A percentile compares a stretch with the other conserved stretches of the same genome.
These are phyloP conservation scores for Hericium rajendrae DNA, from an alignment of 768 basidiomycete genomes.

Conservation along the genomic window DNA sequence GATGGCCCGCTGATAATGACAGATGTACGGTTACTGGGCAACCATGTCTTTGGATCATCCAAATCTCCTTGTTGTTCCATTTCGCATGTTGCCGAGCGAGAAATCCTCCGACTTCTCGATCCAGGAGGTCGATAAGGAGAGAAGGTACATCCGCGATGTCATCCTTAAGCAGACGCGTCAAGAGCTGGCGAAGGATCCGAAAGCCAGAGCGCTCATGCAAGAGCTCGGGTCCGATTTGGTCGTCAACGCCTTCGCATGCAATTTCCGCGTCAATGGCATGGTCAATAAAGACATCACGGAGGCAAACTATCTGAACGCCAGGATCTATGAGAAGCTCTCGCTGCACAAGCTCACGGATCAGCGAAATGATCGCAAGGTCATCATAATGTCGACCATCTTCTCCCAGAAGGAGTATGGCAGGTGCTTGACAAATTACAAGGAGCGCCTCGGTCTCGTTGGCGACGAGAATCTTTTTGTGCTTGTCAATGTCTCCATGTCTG, in stretches of 20 bases:
- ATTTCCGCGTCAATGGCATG: slow-evolving; percentile 28
- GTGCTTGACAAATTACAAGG: slow-evolving; percentile 27
- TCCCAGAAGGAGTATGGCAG: slow-evolving; percentile 25
- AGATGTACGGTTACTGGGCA: slow-evolving; percentile 29
- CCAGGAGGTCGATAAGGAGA: slow-evolving; percentile 18
- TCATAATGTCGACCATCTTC: slow-evolving; percentile 23
- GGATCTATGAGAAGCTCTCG: slow-evolving; percentile 31
- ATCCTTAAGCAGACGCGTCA: slow-evolving; percentile 7
- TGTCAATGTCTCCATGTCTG: slow-evolving; percentile 32
- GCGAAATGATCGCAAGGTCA: slow-evolving; percentile 16
- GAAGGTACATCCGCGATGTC: slow-evolving; percentile 10
- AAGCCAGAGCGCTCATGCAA: slow-evolving; percentile 6
- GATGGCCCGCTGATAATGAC: not conserved
- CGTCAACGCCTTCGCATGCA: slow-evolving; percentile 36
- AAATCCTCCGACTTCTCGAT: slow-evolving; percentile 5
- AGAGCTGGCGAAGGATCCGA: slow-evolving; percentile 8
- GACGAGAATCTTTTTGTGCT: slow-evolving; percentile 27
- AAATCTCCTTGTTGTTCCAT: slow-evolving; percentile 30
- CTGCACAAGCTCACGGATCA: slow-evolving; percentile 19
- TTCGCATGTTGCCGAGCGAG: slow-evolving; percentile 30
- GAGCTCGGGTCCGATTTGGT: slow-evolving; percentile 25
- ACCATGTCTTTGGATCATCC: slow-evolving; percentile 27
- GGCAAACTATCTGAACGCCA: slow-evolving; percentile 31
- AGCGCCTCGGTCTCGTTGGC: slow-evolving; percentile 24
- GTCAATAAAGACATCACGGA: slow-evolving; percentile 29